phyloP scores from a whole-genome alignment of 73 alveolate genomes.

The Paramecium octaurelia region DNA sequence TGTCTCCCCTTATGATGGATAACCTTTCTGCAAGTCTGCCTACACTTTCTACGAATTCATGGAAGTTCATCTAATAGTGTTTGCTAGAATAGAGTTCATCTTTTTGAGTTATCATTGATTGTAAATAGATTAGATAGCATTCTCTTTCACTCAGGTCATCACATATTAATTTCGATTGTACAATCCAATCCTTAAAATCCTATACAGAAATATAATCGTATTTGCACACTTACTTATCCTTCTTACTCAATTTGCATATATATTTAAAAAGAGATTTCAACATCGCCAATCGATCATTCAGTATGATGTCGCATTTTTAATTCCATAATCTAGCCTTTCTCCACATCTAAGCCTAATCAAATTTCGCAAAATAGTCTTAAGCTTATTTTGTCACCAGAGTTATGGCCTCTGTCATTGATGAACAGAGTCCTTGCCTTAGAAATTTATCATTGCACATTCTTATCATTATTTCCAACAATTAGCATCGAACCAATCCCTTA shows the following conservation, averaged over 20 bases:
- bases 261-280: neutral
- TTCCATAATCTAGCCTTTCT: slow-evolving; percentile 30
- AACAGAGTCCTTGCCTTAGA: neutral
- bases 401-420: neutral
- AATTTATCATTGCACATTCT: slow-evolving; percentile 20
- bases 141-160: slow-evolving; percentile 24
- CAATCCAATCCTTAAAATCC: neutral
- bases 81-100: neutral
- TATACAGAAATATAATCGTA: neutral
- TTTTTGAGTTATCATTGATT: neutral
- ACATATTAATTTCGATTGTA: neutral
- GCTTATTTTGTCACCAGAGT: neutral
- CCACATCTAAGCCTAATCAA: slow-evolving; percentile 8
- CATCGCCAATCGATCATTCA: slow-evolving; percentile 5
- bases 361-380: neutral
- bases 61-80: slow-evolving; percentile 34
- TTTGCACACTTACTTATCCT: slow-evolving; percentile 5
- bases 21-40: neutral
- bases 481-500: slow-evolving; percentile 3
- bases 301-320: neutral
- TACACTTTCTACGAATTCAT: neutral
- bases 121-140: neutral
- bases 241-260: neutral
- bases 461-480: slow-evolving; percentile 21
- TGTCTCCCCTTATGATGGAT: slow-evolving; percentile 13